phyloP scores from a whole-genome alignment of 2,329 filamentous ascomycete species.

The Claviceps sp. region DNA sequence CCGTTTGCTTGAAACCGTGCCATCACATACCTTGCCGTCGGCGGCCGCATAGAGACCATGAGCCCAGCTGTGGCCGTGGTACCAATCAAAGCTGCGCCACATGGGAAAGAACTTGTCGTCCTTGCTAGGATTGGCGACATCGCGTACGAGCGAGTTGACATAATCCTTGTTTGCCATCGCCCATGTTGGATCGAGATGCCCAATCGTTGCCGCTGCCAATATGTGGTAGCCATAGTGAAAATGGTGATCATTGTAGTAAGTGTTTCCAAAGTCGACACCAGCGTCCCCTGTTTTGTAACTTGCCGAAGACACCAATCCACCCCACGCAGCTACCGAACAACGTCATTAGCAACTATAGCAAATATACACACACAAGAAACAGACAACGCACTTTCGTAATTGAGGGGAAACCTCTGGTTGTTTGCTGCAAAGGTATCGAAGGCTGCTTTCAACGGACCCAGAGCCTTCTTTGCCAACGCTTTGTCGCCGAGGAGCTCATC shows the following conservation, averaged over 20 bases:
- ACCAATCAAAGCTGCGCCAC: conserved; percentile 83
- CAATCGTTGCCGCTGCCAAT: conserved; percentile 73
- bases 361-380: not conserved
- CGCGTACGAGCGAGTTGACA: conserved; percentile 73
- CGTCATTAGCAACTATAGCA: not conserved
- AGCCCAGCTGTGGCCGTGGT: conserved; percentile 87
- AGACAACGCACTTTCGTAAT: conserved; percentile 43
- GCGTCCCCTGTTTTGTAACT: conserved; percentile 56
- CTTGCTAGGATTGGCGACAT: conserved; percentile 62
- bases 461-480: conserved; percentile 40
- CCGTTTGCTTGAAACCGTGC: no score
- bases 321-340: conserved; percentile 47
- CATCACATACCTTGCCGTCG: conserved; percentile 50
- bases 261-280: conserved; percentile 79
- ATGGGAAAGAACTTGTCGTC: conserved; percentile 67
- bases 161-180: conserved; percentile 58
- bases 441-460: conserved; percentile 49
- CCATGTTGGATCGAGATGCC: conserved; percentile 65
- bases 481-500: conserved; percentile 49
- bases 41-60: conserved; percentile 58
- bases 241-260: conserved; percentile 65
- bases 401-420: conserved; percentile 51
- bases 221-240: conserved; percentile 84
- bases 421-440: conserved; percentile 57
- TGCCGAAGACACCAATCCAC: conserved; percentile 65